Percentiles rank a stretch among this genome's conserved stretches.
Evolutionary conservation across 2,329 filamentous ascomycete species (phyloP).

Genomic region (Pyricularia sp.): DNA sequence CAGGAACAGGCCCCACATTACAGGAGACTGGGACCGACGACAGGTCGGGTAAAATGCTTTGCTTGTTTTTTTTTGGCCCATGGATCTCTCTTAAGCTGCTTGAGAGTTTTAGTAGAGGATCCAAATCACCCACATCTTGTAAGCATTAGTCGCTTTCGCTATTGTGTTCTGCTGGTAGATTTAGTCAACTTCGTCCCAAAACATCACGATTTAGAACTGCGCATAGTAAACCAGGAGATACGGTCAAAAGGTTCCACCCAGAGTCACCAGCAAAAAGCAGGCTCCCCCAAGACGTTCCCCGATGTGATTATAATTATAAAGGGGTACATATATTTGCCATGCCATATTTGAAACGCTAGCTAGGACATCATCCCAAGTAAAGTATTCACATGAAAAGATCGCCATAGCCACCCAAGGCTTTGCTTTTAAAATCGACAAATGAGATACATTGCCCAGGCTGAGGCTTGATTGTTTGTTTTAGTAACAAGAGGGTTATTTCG

Average conservation of each 20-base stretch:
- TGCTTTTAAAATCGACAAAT: constrained; percentile 20
- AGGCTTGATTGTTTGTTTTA: not conserved
- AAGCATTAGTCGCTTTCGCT: too few relatives aligned
- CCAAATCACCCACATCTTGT: too few relatives aligned
- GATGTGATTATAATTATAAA: constrained; percentile 42
- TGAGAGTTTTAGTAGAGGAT: too few relatives aligned
- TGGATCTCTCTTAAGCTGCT: too few relatives aligned
- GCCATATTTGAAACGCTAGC: constrained; percentile 9
- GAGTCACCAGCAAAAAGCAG: not conserved
- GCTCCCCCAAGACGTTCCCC: not conserved
- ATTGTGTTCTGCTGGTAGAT: too few relatives aligned
- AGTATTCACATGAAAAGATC: constrained; percentile 12
- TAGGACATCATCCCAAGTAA: constrained; percentile 9
- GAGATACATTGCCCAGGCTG: constrained; percentile 9
- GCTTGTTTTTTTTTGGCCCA: not conserved
- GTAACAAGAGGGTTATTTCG: not conserved
- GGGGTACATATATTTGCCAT: constrained; percentile 22
- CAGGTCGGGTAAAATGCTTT: not conserved
- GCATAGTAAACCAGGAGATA: not conserved
- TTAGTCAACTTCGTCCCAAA: too few relatives aligned
- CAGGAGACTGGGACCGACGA: not conserved
- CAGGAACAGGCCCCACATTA: not conserved
- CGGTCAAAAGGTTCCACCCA: not conserved
- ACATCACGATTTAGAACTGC: not conserved
- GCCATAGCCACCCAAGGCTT: constrained; percentile 31